Evolutionary conservation across 306 rosid species (phyloP).

Genomic region (Rosa rugosa): DNA sequence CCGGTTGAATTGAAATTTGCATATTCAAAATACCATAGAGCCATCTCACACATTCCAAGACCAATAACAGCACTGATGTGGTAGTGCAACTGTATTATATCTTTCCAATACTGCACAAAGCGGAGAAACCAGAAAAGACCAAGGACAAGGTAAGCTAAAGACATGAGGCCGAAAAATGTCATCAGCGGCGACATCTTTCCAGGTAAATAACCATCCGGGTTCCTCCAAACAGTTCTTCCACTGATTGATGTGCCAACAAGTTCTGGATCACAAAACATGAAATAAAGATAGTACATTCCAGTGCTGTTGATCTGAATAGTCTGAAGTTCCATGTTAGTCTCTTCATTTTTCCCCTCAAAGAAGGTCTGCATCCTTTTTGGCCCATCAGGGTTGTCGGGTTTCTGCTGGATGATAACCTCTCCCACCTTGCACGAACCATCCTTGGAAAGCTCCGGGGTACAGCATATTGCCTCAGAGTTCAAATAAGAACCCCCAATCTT

Average conservation of each 20-base stretch:
- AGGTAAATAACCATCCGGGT: slow-evolving; percentile 71
- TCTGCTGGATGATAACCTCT: slow-evolving; percentile 63
- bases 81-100: slow-evolving; percentile 66
- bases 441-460: slow-evolving; percentile 67
- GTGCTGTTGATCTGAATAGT: slow-evolving; percentile 56
- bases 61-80: slow-evolving; percentile 72
- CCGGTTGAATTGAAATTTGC: slow-evolving; percentile 71
- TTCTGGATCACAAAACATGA: slow-evolving; percentile 81
- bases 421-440: slow-evolving; percentile 70
- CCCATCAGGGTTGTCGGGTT: slow-evolving; percentile 44
- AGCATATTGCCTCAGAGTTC: slow-evolving; percentile 64
- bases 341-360: slow-evolving; percentile 59
- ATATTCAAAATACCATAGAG: slow-evolving; percentile 74
- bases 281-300: slow-evolving; percentile 73
- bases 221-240: slow-evolving; percentile 78
- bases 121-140: slow-evolving; percentile 71
- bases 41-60: slow-evolving; percentile 84
- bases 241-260: slow-evolving; percentile 53
- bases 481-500: slow-evolving; percentile 65
- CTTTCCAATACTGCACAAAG: slow-evolving; percentile 65
- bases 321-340: slow-evolving; percentile 53
- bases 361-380: slow-evolving; percentile 64
- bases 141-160: slow-evolving; percentile 62
- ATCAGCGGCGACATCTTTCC: slow-evolving; percentile 71
- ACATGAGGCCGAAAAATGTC: slow-evolving; percentile 72